These are phyloP conservation scores for Candida maris DNA, from an alignment of 805 yeast species.

Conservation along the genomic window DNA sequence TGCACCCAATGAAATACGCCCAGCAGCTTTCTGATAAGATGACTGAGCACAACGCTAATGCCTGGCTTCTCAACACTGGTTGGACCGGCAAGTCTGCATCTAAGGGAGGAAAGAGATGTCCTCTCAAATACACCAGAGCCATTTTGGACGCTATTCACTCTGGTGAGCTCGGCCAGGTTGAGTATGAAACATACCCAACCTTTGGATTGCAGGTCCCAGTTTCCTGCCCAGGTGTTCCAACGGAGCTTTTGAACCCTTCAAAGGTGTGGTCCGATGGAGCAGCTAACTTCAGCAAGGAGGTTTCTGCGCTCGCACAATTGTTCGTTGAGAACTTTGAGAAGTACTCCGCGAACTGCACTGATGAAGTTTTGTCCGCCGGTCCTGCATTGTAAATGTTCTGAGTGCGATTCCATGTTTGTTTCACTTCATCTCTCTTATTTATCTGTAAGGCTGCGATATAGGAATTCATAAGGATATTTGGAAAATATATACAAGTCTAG, in stretches of 20 bases:
- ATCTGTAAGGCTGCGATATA: constrained; percentile 1
- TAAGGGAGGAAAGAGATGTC: constrained; percentile 95
- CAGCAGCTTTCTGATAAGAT: constrained; percentile 94
- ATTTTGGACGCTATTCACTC: constrained; percentile 91
- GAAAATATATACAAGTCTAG: no score
- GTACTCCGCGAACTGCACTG: constrained; percentile 77
- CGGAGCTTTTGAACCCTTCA: constrained; percentile 81
- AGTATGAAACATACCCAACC: constrained; percentile 79
- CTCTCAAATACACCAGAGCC: constrained; percentile 95
- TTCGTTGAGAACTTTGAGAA: constrained; percentile 84
- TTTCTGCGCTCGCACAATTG: constrained; percentile 63
- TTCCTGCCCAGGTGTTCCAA: constrained; percentile 76
- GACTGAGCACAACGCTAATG: constrained; percentile 79
- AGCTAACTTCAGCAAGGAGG: constrained; percentile 51
- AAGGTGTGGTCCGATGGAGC: constrained; percentile 68
- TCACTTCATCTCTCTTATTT: background rate
- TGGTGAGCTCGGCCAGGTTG: constrained; percentile 77
- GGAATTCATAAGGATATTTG: background rate
- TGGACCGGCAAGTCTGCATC: constrained; percentile 96
- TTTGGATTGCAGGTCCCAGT: constrained; percentile 88
- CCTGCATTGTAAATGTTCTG: constrained; percentile 52
- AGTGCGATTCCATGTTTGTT: constrained; percentile 2
- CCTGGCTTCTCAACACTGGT: constrained; percentile 97
- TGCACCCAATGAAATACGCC: constrained; percentile 98
- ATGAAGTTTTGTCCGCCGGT: constrained; percentile 90